phyloP scores from a whole-genome alignment of 257 asterid genomes.

The Nicotiana tabacum region DNA sequence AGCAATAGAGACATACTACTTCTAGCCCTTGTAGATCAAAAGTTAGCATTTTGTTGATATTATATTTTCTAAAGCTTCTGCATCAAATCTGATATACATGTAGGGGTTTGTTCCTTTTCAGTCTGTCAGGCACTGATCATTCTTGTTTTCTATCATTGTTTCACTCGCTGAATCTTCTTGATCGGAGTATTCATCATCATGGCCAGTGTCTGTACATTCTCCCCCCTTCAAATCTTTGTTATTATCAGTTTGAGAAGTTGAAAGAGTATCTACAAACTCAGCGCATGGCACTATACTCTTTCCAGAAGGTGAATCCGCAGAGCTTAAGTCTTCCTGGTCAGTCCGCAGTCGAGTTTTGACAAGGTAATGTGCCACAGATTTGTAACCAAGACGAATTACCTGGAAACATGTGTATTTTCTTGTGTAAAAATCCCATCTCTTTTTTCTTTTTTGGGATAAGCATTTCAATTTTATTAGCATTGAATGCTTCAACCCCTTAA shows the following conservation, averaged over 20 bases:
- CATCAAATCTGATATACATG: not conserved
- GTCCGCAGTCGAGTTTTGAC: constrained; percentile 28
- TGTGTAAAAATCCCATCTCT: too few relatives aligned
- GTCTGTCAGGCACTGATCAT: not conserved
- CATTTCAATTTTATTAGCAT: too few relatives aligned
- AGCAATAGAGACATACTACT: not conserved
- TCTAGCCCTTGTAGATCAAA: not conserved
- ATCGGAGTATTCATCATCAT: not conserved
- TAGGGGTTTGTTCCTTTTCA: not conserved
- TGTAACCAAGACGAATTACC: constrained; percentile 53
- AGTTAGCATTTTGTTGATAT: not conserved
- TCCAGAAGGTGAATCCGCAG: constrained; percentile 16
- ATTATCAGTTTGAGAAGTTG: not conserved
- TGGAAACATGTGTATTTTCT: constrained; percentile 9
- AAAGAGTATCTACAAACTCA: constrained; percentile 3
- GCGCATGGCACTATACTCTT: constrained; percentile 15
- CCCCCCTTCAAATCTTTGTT: not conserved
- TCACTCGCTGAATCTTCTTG: not conserved
- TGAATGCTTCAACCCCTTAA: too few relatives aligned
- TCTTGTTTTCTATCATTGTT: not conserved
- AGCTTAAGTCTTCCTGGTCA: constrained; percentile 10
- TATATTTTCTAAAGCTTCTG: too few relatives aligned
- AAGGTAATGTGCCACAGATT: constrained; percentile 81
- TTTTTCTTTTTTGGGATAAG: too few relatives aligned
- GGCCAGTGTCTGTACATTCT: not conserved